Base-by-base conservation (phyloP, 1,284 basidiomycete genomes). In the Chalciporus sp. region DNA sequence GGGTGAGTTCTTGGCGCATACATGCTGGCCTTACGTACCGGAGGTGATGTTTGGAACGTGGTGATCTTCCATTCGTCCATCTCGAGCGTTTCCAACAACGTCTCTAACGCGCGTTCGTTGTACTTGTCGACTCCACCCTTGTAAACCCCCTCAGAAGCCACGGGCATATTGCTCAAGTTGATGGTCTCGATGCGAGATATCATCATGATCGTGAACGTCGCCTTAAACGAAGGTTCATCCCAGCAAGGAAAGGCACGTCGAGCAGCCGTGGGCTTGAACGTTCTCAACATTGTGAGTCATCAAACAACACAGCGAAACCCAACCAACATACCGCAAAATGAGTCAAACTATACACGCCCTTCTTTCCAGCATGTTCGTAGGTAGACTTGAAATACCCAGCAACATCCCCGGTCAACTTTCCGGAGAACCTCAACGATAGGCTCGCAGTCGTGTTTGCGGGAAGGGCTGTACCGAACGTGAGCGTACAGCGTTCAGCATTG, bases 141-240 rank as follows among this genome's bases (percentile, higher is more conserved):
- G 63, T 79, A 76, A 7, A 74, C 62, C 49, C 77, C 72, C 62
- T 88, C 85, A 19, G 83, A 85, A 49, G 77, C 67, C 7, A 79
- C 83, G 41, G 88, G 80, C 93, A 96, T 97, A 76, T 98, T 98
- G 75, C 88, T 88, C 57, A 95, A 72, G 67, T 83, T 89, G 63
- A 87, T 84, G 0, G 88, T 90, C 63, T 84, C 79, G 14, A 76
- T 77, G 57, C 88, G 86, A 33, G 94, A 93, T 61, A 99, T 84
- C 79, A 98, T 80, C 16, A 88, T 88, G 62, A 98, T 77, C 54
- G 79, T 68, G 72, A 91, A 97, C 3, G 88, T 95, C 7, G 95
- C 90, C 73, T 98, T 98, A 65, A 97, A 80, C 19, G 86, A 79
- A 26, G 96, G 96, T 71, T 98, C 95, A 70, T 98, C 96, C 92